Evolutionary conservation across 495 filamentous ascomycete species (phyloP), one percentile per base, ranked within the genome.

Genomic region (Neurospora pannonica): DNA sequence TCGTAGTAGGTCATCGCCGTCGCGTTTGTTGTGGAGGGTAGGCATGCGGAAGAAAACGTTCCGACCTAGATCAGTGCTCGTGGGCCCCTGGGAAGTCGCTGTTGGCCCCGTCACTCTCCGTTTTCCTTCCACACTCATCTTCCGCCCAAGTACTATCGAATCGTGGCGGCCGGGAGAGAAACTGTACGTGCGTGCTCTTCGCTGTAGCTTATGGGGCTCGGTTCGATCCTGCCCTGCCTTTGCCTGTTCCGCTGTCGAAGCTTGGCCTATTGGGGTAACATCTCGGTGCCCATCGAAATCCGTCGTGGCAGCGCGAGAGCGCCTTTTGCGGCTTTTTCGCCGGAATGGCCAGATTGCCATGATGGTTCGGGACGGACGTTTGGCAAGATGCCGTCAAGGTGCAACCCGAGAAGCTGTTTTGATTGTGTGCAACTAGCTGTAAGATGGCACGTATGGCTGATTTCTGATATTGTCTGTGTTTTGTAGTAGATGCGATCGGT

Each of bases 261-360:
- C 71, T 48, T 70, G 48, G 2, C 34, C 39, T 4, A 71, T 17
- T 40, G 76, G 76, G 46, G 71, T 71, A 70, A 71, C 73, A 38
- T 79, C 77, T 21, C 79, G 72, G 2, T 74, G 39, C 37, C 77
- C 77, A 73, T 82, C 82, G 34, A 80, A 75, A 36, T 83, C 78
- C 4, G 80, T 75, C 38, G 83, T 82, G 74, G 79, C 83, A 46
- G 81, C 79, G 38, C 80, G 78, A 46, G 82, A 77, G 75, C 83
- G 83, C 76, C 82, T 85, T 77, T 85, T 82, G 74, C 84, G 83
- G 84, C 85, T 89, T 81, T 86, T 92, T 73, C 91, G 90, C 81
- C 91, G 87, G 81, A 93, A 94, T 40, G 90, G 92, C 92, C 92
- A 94, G 84, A 93, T 84, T 79, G 89, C 88, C 91, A 93, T 93